Conservation (phyloP, 202 grass and related monocot genomes). For the Hordeum pubiflorum region DNA sequence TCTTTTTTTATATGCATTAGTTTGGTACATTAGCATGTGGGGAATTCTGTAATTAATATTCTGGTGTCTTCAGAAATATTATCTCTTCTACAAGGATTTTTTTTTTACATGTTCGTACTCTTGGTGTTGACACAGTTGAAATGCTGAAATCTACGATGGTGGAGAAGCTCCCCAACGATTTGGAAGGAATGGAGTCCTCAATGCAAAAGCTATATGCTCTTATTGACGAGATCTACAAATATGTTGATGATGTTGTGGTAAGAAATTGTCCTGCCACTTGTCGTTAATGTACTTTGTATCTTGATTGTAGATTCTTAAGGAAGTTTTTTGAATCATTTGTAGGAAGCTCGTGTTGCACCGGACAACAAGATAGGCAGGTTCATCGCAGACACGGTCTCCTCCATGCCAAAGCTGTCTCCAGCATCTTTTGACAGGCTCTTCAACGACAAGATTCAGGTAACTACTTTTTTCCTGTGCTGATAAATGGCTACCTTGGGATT, state of each 20-base stretch:
- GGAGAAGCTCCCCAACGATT: conserved; percentile 85
- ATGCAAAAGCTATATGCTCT: conserved; percentile 71
- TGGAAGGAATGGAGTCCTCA: conserved; percentile 87
- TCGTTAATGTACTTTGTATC: background rate
- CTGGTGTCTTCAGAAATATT: background rate
- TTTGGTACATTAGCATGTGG: background rate
- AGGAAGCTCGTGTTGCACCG: conserved; percentile 61
- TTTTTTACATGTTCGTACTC: background rate
- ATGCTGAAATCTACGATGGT: conserved; percentile 68
- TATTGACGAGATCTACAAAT: conserved; percentile 92
- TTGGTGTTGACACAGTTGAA: conserved; percentile 47
- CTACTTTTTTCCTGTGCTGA: background rate
- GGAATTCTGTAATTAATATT: background rate
- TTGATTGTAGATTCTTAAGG: background rate
- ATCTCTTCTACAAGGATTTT: background rate
- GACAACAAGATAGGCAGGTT: conserved; percentile 78
- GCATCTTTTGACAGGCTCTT: conserved; percentile 81
- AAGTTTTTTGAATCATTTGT: background rate
- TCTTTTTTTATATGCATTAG: background rate
- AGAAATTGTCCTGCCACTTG: background rate
- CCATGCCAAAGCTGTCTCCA: conserved; percentile 67
- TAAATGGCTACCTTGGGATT: background rate
- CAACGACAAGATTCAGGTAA: conserved; percentile 90
- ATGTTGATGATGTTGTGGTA: conserved; percentile 90
- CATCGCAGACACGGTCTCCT: conserved; percentile 57